Evolutionary conservation across 306 rosid species (phyloP).

Genomic region (Cicer judaicum): DNA sequence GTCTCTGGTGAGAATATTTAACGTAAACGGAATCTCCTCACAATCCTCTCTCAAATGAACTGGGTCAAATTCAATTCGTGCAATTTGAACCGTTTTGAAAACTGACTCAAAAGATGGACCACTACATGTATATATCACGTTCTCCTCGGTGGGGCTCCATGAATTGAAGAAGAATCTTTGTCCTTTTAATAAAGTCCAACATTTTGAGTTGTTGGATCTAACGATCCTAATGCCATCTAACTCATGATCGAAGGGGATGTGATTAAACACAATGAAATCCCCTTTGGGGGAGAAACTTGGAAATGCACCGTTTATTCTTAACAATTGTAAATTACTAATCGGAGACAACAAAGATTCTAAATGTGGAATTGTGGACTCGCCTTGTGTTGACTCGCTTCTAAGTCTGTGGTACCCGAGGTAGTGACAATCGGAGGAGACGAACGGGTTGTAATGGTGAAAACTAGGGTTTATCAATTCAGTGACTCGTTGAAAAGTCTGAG

Average conservation of each 20-base stretch:
- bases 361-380: slow-evolving; percentile 62
- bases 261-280: slow-evolving; percentile 65
- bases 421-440: slow-evolving; percentile 63
- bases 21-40: slow-evolving; percentile 46
- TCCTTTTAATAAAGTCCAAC: slow-evolving; percentile 64
- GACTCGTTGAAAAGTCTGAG: slow-evolving; percentile 49
- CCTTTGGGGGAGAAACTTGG: slow-evolving; percentile 69
- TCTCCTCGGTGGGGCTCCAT: slow-evolving; percentile 68
- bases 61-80: slow-evolving; percentile 57
- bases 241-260: not conserved
- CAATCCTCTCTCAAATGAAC: slow-evolving; percentile 44
- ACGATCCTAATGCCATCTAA: slow-evolving; percentile 54
- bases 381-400: slow-evolving; percentile 60
- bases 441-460: slow-evolving; percentile 84
- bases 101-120: slow-evolving; percentile 72
- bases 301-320: slow-evolving; percentile 68
- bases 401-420: slow-evolving; percentile 83
- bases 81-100: slow-evolving; percentile 72
- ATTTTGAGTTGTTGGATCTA: slow-evolving; percentile 64
- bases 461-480: slow-evolving; percentile 59
- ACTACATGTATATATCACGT: slow-evolving; percentile 71
- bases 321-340: slow-evolving; percentile 46
- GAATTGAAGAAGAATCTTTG: slow-evolving; percentile 64
- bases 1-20: slow-evolving; percentile 60
- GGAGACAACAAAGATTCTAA: slow-evolving; percentile 62